phyloP scores from a whole-genome alignment of 2,329 filamentous ascomycete genomes.

The Paraphoma chrysanthemicola region DNA sequence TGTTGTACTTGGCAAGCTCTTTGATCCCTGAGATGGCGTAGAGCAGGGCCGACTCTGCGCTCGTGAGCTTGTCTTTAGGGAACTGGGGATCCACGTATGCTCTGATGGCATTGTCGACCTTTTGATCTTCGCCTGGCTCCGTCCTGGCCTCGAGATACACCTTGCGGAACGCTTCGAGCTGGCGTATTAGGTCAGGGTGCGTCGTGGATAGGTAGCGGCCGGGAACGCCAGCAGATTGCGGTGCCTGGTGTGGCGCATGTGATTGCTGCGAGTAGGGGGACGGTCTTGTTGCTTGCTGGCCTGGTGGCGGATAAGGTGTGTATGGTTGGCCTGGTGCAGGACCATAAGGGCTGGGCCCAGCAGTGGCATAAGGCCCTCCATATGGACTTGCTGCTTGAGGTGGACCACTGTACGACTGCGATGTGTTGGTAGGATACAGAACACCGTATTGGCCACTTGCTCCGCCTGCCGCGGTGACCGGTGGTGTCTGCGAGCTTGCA shows the following conservation, averaged over 20 bases:
- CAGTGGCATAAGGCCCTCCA: slow-evolving; percentile 36
- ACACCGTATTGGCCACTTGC: slow-evolving; percentile 44
- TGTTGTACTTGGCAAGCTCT: slow-evolving; percentile 21
- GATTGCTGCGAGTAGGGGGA: slow-evolving; percentile 15
- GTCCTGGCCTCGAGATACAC: slow-evolving; percentile 35
- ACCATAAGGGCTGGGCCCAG: slow-evolving; percentile 39
- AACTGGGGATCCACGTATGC: slow-evolving; percentile 38
- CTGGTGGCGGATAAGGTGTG: slow-evolving; percentile 32
- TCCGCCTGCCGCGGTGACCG: slow-evolving; percentile 26
- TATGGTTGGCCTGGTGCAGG: slow-evolving; percentile 33
- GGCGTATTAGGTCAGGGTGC: slow-evolving; percentile 36
- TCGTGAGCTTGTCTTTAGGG: slow-evolving; percentile 28
- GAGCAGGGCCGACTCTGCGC: slow-evolving; percentile 31
- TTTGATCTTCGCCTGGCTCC: slow-evolving; percentile 33
- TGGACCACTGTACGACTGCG: slow-evolving; percentile 30
- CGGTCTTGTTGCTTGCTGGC: slow-evolving; percentile 23
- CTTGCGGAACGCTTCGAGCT: slow-evolving; percentile 43
- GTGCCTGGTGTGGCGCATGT: slow-evolving; percentile 10
- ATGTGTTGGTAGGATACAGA: slow-evolving; percentile 39
- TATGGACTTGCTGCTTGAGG: slow-evolving; percentile 31
- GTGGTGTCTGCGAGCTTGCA: slow-evolving; percentile 32
- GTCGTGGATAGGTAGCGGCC: slow-evolving; percentile 40
- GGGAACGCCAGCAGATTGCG: slow-evolving; percentile 11
- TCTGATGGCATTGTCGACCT: slow-evolving; percentile 43
- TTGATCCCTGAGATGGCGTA: slow-evolving; percentile 32